These are phyloP conservation scores for Pseudoneurospora amorphoporcata DNA, from an alignment of 495 filamentous ascomycete genomes.

Conservation along the genomic window DNA sequence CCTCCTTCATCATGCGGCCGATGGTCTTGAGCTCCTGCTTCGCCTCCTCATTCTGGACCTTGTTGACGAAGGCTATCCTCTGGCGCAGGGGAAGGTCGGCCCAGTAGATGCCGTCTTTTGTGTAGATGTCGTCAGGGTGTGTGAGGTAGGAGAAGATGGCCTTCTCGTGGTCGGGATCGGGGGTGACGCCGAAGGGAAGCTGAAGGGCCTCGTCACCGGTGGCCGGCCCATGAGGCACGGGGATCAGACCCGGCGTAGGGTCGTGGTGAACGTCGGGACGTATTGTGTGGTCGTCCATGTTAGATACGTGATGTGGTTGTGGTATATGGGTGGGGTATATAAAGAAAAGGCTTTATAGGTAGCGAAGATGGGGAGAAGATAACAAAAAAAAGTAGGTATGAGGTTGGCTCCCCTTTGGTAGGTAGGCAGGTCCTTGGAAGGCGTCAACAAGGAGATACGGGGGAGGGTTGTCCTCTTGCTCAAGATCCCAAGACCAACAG, in stretches of 20 bases:
- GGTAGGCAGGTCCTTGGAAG: neutral
- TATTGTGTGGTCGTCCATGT: slow-evolving; percentile 22
- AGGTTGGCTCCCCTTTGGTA: slow-evolving; percentile 3
- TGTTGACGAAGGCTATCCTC: slow-evolving; percentile 60
- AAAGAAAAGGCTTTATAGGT: neutral
- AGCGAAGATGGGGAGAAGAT: neutral
- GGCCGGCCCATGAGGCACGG: slow-evolving; percentile 39
- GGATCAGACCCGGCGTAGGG: slow-evolving; percentile 31
- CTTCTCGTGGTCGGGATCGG: slow-evolving; percentile 42
- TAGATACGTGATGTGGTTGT: neutral
- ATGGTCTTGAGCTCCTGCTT: slow-evolving; percentile 53
- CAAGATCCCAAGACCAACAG: neutral
- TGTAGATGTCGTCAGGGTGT: slow-evolving; percentile 76
- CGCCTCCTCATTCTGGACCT: slow-evolving; percentile 55
- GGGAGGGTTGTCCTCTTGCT: neutral
- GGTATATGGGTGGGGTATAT: slow-evolving; percentile 4
- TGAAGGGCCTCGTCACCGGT: slow-evolving; percentile 26
- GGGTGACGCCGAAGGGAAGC: slow-evolving; percentile 32
- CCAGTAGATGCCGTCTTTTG: slow-evolving; percentile 74
- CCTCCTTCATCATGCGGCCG: slow-evolving; percentile 66
- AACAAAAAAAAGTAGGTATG: neutral
- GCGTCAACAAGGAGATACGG: neutral
- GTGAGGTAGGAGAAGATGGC: slow-evolving; percentile 64
- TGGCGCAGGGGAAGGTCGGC: slow-evolving; percentile 62
- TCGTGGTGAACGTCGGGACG: slow-evolving; percentile 32